Evolutionary conservation across 257 asterid species (phyloP).

Genomic region (Perilla frutescens): DNA sequence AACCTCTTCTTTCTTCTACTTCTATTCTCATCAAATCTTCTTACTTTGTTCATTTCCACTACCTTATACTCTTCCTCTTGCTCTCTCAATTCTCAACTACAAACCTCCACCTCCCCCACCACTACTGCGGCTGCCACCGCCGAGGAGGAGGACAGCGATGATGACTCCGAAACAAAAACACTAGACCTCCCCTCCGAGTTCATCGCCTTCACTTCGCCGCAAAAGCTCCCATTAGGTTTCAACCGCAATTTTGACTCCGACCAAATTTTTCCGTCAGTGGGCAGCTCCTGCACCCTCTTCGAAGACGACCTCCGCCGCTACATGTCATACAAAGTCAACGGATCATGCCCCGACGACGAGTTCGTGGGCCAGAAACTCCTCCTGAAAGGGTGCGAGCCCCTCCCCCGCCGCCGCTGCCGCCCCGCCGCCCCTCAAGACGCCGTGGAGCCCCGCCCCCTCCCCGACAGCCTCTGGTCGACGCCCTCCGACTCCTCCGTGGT

Average conservation of each 20-base stretch:
- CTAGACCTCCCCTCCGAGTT: constrained; percentile 58
- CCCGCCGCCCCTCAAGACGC: constrained; percentile 45
- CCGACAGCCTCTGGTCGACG: constrained; percentile 59
- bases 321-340: constrained; percentile 63
- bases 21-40: constrained; percentile 58
- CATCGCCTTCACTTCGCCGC: constrained; percentile 59
- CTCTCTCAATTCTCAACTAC: constrained; percentile 33
- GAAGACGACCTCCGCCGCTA: constrained; percentile 46
- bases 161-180: neutral
- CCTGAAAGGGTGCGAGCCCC: constrained; percentile 76
- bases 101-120: constrained; percentile 12
- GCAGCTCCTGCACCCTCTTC: constrained; percentile 53
- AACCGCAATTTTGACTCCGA: constrained; percentile 63
- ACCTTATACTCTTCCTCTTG: constrained; percentile 52
- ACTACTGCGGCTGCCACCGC: neutral
- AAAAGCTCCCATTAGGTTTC: constrained; percentile 63
- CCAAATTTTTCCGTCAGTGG: constrained; percentile 58
- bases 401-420: constrained; percentile 75
- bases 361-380: constrained; percentile 63
- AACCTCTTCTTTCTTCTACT: constrained; percentile 50
- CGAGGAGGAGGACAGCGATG: neutral
- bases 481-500: constrained; percentile 69
- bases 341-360: constrained; percentile 75
- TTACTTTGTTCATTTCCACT: constrained; percentile 58
- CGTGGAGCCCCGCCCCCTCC: constrained; percentile 61